Base-by-base conservation (phyloP, 2,329 filamentous ascomycete species). In the Aspergillus versicolor region DNA sequence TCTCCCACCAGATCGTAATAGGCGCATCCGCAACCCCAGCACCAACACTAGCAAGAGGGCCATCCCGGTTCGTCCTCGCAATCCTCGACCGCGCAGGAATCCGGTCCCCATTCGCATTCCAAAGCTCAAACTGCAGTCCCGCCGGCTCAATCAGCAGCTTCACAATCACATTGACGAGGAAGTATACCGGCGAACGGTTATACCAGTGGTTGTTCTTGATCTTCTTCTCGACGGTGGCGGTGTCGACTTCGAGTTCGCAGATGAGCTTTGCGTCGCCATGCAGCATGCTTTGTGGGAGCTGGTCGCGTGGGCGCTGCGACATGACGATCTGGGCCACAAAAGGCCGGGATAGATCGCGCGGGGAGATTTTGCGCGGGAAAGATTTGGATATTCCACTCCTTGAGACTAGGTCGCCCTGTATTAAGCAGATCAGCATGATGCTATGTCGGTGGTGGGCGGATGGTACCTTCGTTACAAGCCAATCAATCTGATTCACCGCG, bases 401-500 rank as follows among this genome's bases (percentile, higher is more conserved):
- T 21, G 66, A 64, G 22, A 68, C 61, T 2, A 63, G 57, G 15
- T 47, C 44, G 22, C 64, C 66, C 65, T 67, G 27, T 30, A 11
- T 30, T 11, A 30, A 11, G 27, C 27, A 11, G 11, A 30, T 30
- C 9, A 30, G 27, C 27, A 30, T 11, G 2, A 30, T 30, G 27
- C 8, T 8, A 3, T 30, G 27, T 30, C 27, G 9, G 27, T 9
- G 27, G 27, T 30, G 27, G 27, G 19, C 12, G 34, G 12, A 11
- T 1, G 5, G 44, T 62, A 71, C 68, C 68, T 71, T 64, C 30
- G 63, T 55, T 19, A 74, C 66, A 48, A 75, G 62, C 73, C 73
- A 75, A 49, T 73, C 67, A n/a, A 75, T 69, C 57, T 73, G 70
- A 22, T 71, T 60, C 3, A 67, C 46, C 3, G 68, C 73, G 47